Percentiles rank a stretch among this genome's conserved stretches.
Conservation (phyloP, 129 eudicot genomes). For the Artemisia annua region DNA sequence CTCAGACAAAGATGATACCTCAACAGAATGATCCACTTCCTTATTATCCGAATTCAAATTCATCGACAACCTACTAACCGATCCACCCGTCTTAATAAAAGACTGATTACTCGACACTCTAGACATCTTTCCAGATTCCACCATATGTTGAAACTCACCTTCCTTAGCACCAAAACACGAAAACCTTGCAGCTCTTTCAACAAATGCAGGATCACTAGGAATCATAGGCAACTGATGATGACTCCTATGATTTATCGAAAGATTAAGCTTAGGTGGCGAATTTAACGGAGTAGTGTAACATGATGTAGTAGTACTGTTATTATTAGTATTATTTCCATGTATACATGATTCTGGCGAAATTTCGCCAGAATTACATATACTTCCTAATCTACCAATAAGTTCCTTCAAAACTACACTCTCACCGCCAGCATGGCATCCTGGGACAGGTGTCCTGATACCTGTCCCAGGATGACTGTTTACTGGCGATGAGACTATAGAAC, state of each 20-base stretch:
- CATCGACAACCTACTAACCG: constrained; percentile 36
- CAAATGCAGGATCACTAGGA: constrained; percentile 75
- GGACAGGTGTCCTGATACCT: constrained; percentile 33
- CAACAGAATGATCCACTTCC: constrained; percentile 63
- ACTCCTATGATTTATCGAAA: constrained; percentile 45
- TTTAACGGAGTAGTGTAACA: constrained; percentile 81
- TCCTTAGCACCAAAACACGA: constrained; percentile 49
- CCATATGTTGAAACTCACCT: constrained; percentile 35
- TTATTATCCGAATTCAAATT: constrained; percentile 41
- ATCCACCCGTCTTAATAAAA: too few relatives aligned
- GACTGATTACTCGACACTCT: background rate
- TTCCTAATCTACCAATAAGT: constrained; percentile 79
- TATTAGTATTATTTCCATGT: constrained; percentile 15
- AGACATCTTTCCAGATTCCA: constrained; percentile 50
- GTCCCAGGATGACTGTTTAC: constrained; percentile 41
- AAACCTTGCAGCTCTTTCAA: constrained; percentile 76
- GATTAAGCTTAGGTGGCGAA: constrained; percentile 82
- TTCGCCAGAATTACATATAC: constrained; percentile 70
- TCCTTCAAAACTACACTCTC: constrained; percentile 64
- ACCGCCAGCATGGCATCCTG: constrained; percentile 22
- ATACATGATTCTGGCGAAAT: constrained; percentile 49
- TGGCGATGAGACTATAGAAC: constrained; percentile 92
- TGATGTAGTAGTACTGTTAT: constrained; percentile 56
- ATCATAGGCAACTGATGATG: constrained; percentile 41
- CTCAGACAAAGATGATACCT: constrained; percentile 76